Conservation (phyloP, 2,329 filamentous ascomycete species). For the Scedosporium apiospermum region DNA sequence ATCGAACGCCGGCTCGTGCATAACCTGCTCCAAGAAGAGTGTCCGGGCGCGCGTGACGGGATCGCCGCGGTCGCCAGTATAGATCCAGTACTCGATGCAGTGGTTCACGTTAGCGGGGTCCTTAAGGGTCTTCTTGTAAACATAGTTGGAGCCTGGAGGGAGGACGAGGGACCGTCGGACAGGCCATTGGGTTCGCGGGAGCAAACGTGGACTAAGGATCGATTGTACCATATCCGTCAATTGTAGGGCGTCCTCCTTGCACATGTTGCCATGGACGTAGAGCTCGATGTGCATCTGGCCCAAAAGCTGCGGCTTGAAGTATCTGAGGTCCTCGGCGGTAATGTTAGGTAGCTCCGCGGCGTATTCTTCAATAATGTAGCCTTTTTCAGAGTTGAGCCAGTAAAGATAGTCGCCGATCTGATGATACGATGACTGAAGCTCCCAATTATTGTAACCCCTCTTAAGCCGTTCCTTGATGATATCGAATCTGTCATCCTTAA, state of each 20-base stretch:
- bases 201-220: slow-evolving; percentile 60
- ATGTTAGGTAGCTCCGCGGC: slow-evolving; percentile 67
- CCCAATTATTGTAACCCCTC: slow-evolving; percentile 74
- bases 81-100: slow-evolving; percentile 70
- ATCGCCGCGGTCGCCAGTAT: slow-evolving; percentile 60
- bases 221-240: slow-evolving; percentile 76
- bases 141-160: slow-evolving; percentile 70
- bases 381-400: slow-evolving; percentile 68
- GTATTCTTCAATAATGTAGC: slow-evolving; percentile 72
- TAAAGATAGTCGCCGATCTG: slow-evolving; percentile 77
- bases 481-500: slow-evolving; percentile 80
- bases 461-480: slow-evolving; percentile 81
- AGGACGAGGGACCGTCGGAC: slow-evolving; percentile 68
- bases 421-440: slow-evolving; percentile 79
- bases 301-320: slow-evolving; percentile 73
- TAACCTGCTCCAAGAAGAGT: slow-evolving; percentile 77
- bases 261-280: slow-evolving; percentile 83
- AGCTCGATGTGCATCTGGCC: slow-evolving; percentile 81
- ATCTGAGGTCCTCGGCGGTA: slow-evolving; percentile 62
- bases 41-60: slow-evolving; percentile 64
- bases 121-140: slow-evolving; percentile 71
- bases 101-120: slow-evolving; percentile 87
- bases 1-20: slow-evolving; percentile 89
- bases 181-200: slow-evolving; percentile 73
- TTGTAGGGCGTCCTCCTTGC: slow-evolving; percentile 84